Conservation (phyloP, 2,329 filamentous ascomycete species). For the Cercospora sesami region DNA sequence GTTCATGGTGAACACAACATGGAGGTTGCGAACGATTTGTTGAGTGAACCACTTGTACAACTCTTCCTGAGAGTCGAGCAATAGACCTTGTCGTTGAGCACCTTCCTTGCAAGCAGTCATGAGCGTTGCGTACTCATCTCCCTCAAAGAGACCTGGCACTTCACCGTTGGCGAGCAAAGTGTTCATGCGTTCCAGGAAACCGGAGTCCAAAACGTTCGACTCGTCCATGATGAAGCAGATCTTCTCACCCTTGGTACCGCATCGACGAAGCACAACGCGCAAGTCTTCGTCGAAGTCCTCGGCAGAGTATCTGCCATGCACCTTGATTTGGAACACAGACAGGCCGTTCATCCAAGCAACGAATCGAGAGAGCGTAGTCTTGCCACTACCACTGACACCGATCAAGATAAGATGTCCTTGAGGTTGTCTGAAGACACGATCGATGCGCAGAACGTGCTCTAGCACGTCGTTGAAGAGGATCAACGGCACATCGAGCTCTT, state of each 20-base stretch:
- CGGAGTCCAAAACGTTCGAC: conserved; percentile 95
- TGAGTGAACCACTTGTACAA: conserved; percentile 99
- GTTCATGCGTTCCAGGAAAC: conserved; percentile 99
- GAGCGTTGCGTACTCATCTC: conserved; percentile 95
- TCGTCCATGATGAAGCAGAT: conserved; percentile 99
- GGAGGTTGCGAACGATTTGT: conserved; percentile 97
- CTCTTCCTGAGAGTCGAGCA: conserved; percentile 96
- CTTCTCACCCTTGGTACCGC: conserved; percentile 97
- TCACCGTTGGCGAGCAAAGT: conserved; percentile 98
- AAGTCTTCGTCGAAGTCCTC: conserved; percentile 99
- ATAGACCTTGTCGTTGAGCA: conserved; percentile 88
- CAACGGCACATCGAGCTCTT: conserved; percentile 96
- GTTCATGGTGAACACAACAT: conserved; percentile 99
- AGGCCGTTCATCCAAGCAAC: conserved; percentile 99
- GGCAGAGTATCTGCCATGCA: conserved; percentile 95
- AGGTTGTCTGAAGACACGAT: conserved; percentile 96
- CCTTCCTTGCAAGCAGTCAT: conserved; percentile 99
- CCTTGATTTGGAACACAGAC: conserved; percentile 99
- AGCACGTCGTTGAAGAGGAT: conserved; percentile 99
- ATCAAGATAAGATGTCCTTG: conserved; percentile 98
- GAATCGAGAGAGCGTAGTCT: conserved; percentile 95
- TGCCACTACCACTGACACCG: conserved; percentile 96
- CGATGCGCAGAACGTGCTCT: conserved; percentile 96
- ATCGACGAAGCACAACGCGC: conserved; percentile 85
- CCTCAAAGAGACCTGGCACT: conserved; percentile 96